Evolutionary conservation across 257 asterid genomes (phyloP).

Genomic region (Buddleja alternifolia): DNA sequence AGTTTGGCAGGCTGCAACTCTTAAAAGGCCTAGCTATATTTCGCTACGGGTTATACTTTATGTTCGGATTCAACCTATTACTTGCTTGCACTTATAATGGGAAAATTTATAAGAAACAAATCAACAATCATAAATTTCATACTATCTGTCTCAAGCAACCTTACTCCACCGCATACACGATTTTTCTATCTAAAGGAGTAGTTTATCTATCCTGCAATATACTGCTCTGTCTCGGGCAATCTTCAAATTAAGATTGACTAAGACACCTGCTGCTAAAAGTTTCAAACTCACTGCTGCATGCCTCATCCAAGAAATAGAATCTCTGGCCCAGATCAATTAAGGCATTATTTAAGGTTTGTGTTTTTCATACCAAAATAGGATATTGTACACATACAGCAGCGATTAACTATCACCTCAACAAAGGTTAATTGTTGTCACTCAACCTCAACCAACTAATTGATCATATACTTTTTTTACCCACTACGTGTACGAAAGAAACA

Average conservation of each 20-base stretch:
- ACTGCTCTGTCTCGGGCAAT: too few species aligned
- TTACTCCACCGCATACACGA: too few species aligned
- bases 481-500: too few species aligned
- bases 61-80: conserved; percentile 17
- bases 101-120: conserved; percentile 26
- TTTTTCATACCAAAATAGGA: conserved; percentile 46
- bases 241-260: conserved; percentile 19
- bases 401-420: conserved; percentile 36
- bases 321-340: conserved; percentile 54
- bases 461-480: too few species aligned
- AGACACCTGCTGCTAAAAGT: conserved; percentile 25
- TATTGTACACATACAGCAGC: conserved; percentile 36
- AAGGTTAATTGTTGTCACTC: conserved; percentile 46
- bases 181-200: conserved; percentile 25
- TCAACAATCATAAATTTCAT: conserved; percentile 39
- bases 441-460: conserved; percentile 47
- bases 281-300: conserved; percentile 37
- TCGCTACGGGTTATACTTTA: conserved; percentile 15
- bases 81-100: not conserved
- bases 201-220: conserved; percentile 32
- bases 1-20: conserved; percentile 14
- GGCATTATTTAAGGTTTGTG: conserved; percentile 44
- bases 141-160: too few species aligned
- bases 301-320: conserved; percentile 49
- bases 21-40: conserved; percentile 19